Conservation (phyloP, 1,139 yeast species). For the Hyphopichia pseudoburtonii region DNA sequence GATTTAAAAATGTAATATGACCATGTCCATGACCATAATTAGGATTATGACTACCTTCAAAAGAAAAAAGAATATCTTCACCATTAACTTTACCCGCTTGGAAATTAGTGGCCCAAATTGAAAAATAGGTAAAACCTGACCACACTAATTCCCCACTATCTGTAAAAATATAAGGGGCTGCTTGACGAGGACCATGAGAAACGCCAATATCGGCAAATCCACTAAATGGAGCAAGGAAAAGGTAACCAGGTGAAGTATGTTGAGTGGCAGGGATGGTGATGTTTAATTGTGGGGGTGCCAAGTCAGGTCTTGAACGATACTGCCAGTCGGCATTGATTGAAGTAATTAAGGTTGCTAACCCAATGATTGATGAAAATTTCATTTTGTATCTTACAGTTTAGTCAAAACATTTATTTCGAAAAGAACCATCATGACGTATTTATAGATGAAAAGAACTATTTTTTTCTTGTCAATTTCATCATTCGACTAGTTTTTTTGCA, state of each 20-base stretch:
- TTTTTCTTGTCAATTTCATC: too few species aligned
- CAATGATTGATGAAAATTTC: neutral
- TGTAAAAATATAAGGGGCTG: slow-evolving; percentile 33
- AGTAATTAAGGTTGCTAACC: slow-evolving; percentile 1
- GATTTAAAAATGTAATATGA: slow-evolving; percentile 28
- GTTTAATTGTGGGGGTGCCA: slow-evolving; percentile 32
- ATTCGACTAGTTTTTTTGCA: too few species aligned
- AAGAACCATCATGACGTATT: too few species aligned
- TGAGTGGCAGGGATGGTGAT: slow-evolving; percentile 24
- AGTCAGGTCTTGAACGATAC: slow-evolving; percentile 32
- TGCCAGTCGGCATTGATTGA: slow-evolving; percentile 26
- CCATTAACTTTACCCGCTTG: slow-evolving; percentile 28
- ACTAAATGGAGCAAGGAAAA: slow-evolving; percentile 32
- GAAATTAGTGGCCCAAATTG: slow-evolving; percentile 33
- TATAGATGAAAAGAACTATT: too few species aligned
- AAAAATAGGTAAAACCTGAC: slow-evolving; percentile 31
- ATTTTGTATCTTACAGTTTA: too few species aligned
- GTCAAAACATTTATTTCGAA: too few species aligned
- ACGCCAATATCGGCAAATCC: slow-evolving; percentile 21
- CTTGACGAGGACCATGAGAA: slow-evolving; percentile 23
- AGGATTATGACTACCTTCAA: slow-evolving; percentile 34
- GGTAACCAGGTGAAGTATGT: slow-evolving; percentile 23
- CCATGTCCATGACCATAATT: slow-evolving; percentile 38
- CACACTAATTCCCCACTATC: slow-evolving; percentile 33
- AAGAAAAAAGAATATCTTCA: slow-evolving; percentile 25